Evolutionary conservation across 2,329 filamentous ascomycete species (phyloP).

Genomic region (Diaporthe caulivora): DNA sequence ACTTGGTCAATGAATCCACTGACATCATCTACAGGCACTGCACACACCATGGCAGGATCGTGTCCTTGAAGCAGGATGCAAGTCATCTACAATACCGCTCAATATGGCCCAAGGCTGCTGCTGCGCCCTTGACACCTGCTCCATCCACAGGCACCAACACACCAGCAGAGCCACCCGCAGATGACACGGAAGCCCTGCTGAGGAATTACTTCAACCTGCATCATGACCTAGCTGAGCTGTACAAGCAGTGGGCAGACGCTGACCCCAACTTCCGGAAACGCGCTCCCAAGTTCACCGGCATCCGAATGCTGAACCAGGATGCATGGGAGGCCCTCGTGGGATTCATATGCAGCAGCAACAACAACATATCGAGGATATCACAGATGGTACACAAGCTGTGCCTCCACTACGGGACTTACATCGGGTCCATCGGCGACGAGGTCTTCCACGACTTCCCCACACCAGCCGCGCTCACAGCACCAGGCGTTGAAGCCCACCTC

Average conservation of each 20-base stretch:
- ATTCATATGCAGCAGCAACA: constrained; percentile 99
- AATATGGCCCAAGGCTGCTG: constrained; percentile 63
- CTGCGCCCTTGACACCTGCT: constrained; percentile 52
- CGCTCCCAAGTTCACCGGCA: constrained; percentile 88
- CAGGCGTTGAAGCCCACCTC: constrained; percentile 83
- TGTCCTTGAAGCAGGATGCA: constrained; percentile 87
- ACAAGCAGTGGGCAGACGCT: constrained; percentile 86
- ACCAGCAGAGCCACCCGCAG: constrained; percentile 47
- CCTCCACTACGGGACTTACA: constrained; percentile 81
- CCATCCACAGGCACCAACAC: constrained; percentile 42
- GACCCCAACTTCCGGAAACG: constrained; percentile 92
- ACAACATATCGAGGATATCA: constrained; percentile 94
- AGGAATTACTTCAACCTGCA: constrained; percentile 88
- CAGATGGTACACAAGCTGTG: constrained; percentile 98
- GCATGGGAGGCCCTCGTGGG: constrained; percentile 94
- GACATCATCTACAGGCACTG: constrained; percentile 72
- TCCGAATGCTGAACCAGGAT: constrained; percentile 93
- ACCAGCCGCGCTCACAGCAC: constrained; percentile 78
- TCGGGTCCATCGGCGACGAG: constrained; percentile 77
- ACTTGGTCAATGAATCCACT: not conserved
- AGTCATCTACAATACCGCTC: constrained; percentile 84
- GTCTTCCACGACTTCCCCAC: constrained; percentile 89
- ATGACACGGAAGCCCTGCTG: constrained; percentile 81
- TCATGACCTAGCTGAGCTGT: constrained; percentile 81
- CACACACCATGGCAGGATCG: constrained; percentile 84